Conservation (phyloP, 331 rosid genomes). For the Malus hybrid region DNA sequence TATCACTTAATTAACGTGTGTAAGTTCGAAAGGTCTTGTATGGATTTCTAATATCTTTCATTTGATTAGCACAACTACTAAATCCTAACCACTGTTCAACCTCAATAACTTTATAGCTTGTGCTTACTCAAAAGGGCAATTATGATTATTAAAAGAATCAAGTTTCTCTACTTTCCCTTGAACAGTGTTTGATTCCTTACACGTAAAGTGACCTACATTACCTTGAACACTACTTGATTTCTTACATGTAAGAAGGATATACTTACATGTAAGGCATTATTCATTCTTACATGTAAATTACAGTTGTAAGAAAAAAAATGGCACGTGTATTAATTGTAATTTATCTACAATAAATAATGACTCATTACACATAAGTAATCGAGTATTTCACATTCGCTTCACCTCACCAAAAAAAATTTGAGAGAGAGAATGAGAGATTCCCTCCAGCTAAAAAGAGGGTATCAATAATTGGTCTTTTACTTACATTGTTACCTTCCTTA, state of each 20-base stretch:
- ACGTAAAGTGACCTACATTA: background rate
- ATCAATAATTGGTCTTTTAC: slow-evolving; percentile 49
- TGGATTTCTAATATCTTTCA: slow-evolving; percentile 9
- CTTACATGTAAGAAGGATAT: no score
- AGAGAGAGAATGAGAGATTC: slow-evolving; percentile 29
- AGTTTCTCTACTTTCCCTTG: background rate
- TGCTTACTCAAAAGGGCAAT: slow-evolving; percentile 11
- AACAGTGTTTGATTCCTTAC: background rate
- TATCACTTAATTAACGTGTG: background rate
- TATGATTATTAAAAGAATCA: background rate
- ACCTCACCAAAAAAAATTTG: background rate
- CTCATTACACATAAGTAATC: no score
- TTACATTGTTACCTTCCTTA: slow-evolving; percentile 46
- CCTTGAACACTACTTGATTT: background rate
- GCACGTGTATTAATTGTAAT: no score
- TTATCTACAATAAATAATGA: no score
- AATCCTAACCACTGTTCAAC: slow-evolving; percentile 17
- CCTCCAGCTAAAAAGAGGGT: slow-evolving; percentile 52
- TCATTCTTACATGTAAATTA: background rate
- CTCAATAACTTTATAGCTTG: background rate
- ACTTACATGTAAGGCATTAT: background rate
- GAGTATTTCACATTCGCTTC: background rate
- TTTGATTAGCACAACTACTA: slow-evolving; percentile 18
- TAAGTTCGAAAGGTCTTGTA: slow-evolving; percentile 22
- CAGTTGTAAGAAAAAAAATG: background rate